Percentiles rank a stretch among this genome's conserved stretches.
Evolutionary conservation across 2,329 filamentous ascomycete species (phyloP).

Genomic region (Decorospora gaudefroyi): DNA sequence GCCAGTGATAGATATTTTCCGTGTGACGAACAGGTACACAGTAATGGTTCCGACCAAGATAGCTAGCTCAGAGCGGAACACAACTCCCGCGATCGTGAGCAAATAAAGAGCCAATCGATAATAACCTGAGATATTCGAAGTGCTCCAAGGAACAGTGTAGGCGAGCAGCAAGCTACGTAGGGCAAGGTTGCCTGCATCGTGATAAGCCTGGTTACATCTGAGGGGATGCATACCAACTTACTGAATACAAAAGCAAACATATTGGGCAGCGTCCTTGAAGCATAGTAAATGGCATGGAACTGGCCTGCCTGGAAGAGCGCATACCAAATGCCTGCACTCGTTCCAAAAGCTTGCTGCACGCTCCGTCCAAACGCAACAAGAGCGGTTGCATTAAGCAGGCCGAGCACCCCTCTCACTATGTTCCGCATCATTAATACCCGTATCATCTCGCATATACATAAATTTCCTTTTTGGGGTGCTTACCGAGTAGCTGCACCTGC

Average conservation of each 20-base stretch:
- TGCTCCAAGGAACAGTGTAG: conserved; percentile 45
- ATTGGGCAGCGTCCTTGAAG: conserved; percentile 88
- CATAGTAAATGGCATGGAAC: conserved; percentile 93
- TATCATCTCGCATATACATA: background rate
- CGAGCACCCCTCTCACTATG: conserved; percentile 74
- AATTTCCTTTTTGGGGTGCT: conserved; percentile 13
- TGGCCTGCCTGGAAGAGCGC: conserved; percentile 76
- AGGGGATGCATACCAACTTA: conserved; percentile 52
- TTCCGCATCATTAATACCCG: conserved; percentile 6
- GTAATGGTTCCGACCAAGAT: conserved; percentile 74
- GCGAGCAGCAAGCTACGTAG: conserved; percentile 58
- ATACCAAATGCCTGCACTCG: conserved; percentile 75
- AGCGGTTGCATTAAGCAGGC: conserved; percentile 71
- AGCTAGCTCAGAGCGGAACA: conserved; percentile 90
- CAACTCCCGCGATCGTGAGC: conserved; percentile 76
- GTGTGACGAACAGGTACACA: conserved; percentile 64
- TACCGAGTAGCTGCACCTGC: conserved; percentile 63
- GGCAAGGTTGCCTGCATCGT: conserved; percentile 65
- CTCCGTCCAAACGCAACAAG: conserved; percentile 68
- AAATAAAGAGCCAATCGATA: conserved; percentile 71
- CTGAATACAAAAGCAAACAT: conserved; percentile 92
- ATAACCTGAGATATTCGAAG: conserved; percentile 49
- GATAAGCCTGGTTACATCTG: background rate
- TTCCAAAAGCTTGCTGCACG: conserved; percentile 70
- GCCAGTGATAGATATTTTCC: conserved; percentile 59